phyloP scores from a whole-genome alignment of 768 basidiomycete species.

The Rhodotorula graminis region DNA sequence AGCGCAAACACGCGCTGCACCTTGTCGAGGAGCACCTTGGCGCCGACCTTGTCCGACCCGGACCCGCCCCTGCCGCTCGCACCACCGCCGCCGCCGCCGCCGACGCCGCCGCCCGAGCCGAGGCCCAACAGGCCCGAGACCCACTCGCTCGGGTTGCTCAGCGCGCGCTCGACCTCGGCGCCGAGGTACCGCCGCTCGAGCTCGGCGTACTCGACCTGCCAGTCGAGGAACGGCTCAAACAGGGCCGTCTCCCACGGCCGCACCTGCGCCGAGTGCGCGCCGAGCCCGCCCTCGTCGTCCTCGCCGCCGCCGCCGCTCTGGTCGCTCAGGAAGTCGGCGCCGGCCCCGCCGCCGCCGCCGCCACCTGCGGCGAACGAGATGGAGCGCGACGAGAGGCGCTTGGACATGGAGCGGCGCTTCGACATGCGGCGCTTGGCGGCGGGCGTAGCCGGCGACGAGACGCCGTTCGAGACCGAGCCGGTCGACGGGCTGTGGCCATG shows the following conservation, averaged over 20 bases:
- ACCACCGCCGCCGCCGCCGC: too few species aligned
- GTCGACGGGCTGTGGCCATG: neutral
- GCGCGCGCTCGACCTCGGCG: conserved; percentile 3
- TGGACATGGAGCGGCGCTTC: conserved; percentile 47
- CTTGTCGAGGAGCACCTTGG: conserved; percentile 31
- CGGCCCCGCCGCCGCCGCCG: neutral
- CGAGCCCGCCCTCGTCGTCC: neutral
- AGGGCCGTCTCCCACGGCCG: conserved; percentile 76
- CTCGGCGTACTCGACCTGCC: conserved; percentile 74
- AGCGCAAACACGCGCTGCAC: conserved; percentile 63
- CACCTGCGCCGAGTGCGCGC: conserved; percentile 1
- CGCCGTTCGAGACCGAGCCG: neutral
- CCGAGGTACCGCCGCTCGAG: conserved; percentile 68
- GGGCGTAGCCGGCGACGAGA: conserved; percentile 18
- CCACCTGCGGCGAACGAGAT: conserved; percentile 35
- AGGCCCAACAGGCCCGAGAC: neutral
- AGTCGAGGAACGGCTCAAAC: conserved; percentile 89
- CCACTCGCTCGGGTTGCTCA: conserved; percentile 23
- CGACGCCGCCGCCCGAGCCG: neutral
- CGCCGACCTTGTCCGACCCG: conserved; percentile 8
- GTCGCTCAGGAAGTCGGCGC: conserved; percentile 11
- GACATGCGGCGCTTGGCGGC: conserved; percentile 37
- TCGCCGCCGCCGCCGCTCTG: conserved; percentile 4
- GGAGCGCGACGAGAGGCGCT: conserved; percentile 30
- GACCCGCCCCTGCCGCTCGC: too few species aligned